A percentile compares a stretch with the other conserved stretches of the same genome.
Evolutionary conservation across 2,329 filamentous ascomycete genomes (phyloP).

Genomic region (Didymellaceae sp.): DNA sequence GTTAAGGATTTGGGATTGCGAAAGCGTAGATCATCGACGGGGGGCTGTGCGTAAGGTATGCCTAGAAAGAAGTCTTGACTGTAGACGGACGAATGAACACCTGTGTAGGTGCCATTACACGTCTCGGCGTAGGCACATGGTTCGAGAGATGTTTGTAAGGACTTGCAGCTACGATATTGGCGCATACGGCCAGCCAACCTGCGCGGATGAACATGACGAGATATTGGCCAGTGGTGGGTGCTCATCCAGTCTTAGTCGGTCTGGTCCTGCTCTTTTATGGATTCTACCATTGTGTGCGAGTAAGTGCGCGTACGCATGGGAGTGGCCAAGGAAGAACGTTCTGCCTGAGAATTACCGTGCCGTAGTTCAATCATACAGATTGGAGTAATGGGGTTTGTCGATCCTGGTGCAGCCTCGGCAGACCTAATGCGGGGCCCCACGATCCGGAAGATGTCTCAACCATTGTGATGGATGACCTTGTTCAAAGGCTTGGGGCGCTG

Average conservation of each 20-base stretch:
- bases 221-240: not conserved
- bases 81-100: not conserved
- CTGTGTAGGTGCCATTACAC: not conserved
- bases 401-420: not conserved
- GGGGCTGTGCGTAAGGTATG: conserved; percentile 21
- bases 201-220: not conserved
- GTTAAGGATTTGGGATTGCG: conserved; percentile 4
- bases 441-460: not conserved
- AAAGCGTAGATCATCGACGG: conserved; percentile 4
- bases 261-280: not conserved
- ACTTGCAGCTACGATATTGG: not conserved
- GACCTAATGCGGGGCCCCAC: not conserved
- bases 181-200: not conserved
- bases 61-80: conserved; percentile 22
- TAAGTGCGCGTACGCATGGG: no score
- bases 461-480: no score
- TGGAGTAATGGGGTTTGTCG: not conserved
- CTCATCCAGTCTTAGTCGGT: not conserved
- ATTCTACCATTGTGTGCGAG: not conserved
- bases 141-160: not conserved
- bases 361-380: not conserved
- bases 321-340: not conserved
- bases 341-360: not conserved
- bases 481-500: no score
- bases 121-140: not conserved